Conservation (phyloP, 768 basidiomycete genomes). For the Hygrophoropsis aurantiaca region DNA sequence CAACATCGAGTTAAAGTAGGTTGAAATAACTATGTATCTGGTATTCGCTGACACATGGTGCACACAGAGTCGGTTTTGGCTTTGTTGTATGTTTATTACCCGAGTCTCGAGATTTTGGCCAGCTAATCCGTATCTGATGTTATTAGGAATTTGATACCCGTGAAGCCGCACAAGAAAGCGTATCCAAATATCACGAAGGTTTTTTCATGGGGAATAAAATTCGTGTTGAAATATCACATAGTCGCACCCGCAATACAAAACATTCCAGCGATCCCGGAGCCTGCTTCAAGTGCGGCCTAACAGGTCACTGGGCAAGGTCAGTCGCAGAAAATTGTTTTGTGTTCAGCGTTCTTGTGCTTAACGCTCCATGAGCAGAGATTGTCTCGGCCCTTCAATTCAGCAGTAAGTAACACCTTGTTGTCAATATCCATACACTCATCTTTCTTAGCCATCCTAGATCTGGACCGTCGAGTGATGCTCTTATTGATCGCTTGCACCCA, state of each 20-base stretch:
- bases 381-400: constrained; percentile 51
- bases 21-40: constrained; percentile 17
- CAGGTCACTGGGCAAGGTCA: constrained; percentile 89
- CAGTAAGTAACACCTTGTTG: constrained; percentile 41
- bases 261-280: constrained; percentile 84
- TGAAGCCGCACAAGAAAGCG: constrained; percentile 83
- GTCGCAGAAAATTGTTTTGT: constrained; percentile 15
- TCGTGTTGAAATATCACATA: constrained; percentile 82
- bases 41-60: constrained; percentile 10
- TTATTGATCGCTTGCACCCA: constrained; percentile 58
- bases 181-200: constrained; percentile 86
- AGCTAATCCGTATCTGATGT: constrained; percentile 7
- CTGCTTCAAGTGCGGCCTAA: constrained; percentile 84
- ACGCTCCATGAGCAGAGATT: constrained; percentile 53
- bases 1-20: constrained; percentile 83
- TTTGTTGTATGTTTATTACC: constrained; percentile 68
- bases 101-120: not conserved
- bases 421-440: constrained; percentile 3
- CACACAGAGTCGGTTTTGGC: constrained; percentile 75
- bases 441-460: constrained; percentile 37
- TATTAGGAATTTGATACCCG: constrained; percentile 78
- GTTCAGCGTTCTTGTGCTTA: constrained; percentile 4
- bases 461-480: constrained; percentile 45
- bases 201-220: constrained; percentile 93
- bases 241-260: constrained; percentile 78